Evolutionary conservation across 2,329 filamentous ascomycete species (phyloP).

Genomic region (Penicillium sp.): DNA sequence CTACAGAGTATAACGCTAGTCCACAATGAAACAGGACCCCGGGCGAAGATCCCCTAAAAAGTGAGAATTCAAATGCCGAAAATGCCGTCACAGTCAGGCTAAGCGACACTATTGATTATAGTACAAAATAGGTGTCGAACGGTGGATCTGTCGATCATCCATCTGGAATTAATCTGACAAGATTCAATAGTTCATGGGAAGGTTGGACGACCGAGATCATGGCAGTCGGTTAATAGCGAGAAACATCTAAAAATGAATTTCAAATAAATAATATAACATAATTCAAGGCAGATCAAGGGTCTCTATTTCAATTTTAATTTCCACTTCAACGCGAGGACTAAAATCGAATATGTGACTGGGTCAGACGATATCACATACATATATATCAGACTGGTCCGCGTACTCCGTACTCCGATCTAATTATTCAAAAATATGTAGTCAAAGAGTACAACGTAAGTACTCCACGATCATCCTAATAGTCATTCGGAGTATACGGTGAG

Average conservation of each 20-base stretch:
- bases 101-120: slow-evolving; percentile 21
- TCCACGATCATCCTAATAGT: neutral
- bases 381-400: slow-evolving; percentile 3
- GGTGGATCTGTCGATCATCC: slow-evolving; percentile 21
- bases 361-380: neutral
- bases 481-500: neutral
- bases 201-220: neutral
- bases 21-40: slow-evolving; percentile 4
- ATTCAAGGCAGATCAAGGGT: neutral
- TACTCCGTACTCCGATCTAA: slow-evolving; percentile 7
- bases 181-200: slow-evolving; percentile 20
- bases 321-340: neutral
- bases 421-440: neutral
- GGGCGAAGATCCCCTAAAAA: slow-evolving; percentile 13
- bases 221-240: too few relatives aligned
- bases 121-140: slow-evolving; percentile 7
- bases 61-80: slow-evolving; percentile 1
- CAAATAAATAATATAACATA: neutral
- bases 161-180: slow-evolving; percentile 4
- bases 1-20: neutral
- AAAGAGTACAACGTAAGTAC: neutral
- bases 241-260: neutral
- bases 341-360: neutral
- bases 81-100: slow-evolving; percentile 5
- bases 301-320: neutral